Conservation (phyloP, 1,139 yeast species). For the Sugiyamaella sp. region DNA sequence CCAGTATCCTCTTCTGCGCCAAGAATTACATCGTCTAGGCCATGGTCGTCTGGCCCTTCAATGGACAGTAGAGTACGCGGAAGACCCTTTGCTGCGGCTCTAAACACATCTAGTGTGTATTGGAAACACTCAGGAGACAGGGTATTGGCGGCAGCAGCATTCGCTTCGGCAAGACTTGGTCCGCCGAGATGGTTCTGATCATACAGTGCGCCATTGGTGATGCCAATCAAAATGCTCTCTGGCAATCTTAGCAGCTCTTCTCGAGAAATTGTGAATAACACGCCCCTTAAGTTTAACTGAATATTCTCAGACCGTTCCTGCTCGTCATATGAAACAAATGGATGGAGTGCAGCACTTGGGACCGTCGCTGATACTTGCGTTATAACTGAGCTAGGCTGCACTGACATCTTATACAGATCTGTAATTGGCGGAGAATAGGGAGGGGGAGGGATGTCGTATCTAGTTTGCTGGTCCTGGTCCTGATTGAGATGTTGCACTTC, state of each 20-base stretch:
- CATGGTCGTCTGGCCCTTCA: conserved; percentile 18
- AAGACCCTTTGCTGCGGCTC: conserved; percentile 46
- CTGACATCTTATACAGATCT: conserved; percentile 34
- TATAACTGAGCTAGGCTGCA: conserved; percentile 36
- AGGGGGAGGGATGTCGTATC: conserved; percentile 34
- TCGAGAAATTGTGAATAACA: conserved; percentile 68
- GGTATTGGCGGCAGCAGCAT: conserved; percentile 43
- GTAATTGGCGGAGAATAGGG: conserved; percentile 38
- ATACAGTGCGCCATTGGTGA: conserved; percentile 86
- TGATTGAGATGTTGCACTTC: background rate
- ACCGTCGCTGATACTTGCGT: conserved; percentile 39
- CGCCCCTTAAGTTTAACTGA: conserved; percentile 56
- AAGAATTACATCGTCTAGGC: conserved; percentile 5
- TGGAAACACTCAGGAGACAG: conserved; percentile 86
- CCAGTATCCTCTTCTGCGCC: conserved; percentile 4
- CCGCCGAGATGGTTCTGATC: conserved; percentile 56
- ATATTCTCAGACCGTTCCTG: conserved; percentile 38
- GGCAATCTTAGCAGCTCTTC: conserved; percentile 91
- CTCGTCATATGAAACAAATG: conserved; percentile 23
- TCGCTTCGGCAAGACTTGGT: conserved; percentile 24
- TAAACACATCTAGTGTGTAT: conserved; percentile 72
- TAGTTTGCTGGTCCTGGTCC: background rate
- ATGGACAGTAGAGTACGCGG: conserved; percentile 28
- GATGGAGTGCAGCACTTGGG: conserved; percentile 14
- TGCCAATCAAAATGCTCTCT: conserved; percentile 80